Evolutionary conservation across 768 basidiomycete species (phyloP), one percentile per base, ranked within the genome.

Genomic region (Rhodocollybia butyracea): DNA sequence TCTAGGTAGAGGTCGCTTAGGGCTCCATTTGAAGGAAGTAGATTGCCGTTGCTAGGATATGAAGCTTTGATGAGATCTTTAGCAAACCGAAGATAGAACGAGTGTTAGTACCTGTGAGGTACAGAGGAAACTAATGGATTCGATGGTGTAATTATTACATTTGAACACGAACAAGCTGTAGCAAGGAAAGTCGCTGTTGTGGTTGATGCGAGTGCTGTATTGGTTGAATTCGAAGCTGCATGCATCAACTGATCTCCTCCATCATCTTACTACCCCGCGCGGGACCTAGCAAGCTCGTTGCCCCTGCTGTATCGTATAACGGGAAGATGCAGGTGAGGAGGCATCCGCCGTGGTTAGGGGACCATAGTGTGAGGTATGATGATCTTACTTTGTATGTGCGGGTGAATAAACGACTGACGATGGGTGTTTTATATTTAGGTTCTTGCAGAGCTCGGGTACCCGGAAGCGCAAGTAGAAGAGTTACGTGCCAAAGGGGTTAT

Each of bases 291-390:
- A 90, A 88, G 66, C 75, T 94, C 60, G 88, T 91, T 22, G 86
- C 85, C 2, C 89, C 92, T 19, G 83, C 92, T 0, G 90, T 92
- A 27, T 76, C 81, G 12, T 94, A 93, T 73, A 88, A 93, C 62
- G 91, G 91, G 17, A 73, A 84, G 62, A 91, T 91, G 84, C 78
- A 81, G 29, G 79, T 93, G 39, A 77, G 74, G 46, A 78, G 82
- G 55, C 81, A 90, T n/a, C 91, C 92, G 11, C 92, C 92, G n/a
- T 93, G 85, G 79, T 75, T 91, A 22, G 91, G 89, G 51, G 83
- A 94, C 61, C 92, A 94, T 68, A 94, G 91, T 13, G 74, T 3
- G 88, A 92, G 82, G 88, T 86, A 65, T 41, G 70, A 32, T 11
- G 13, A 41, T 38, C 15, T 21, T 43, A 22, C 38, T 38, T 46